Evolutionary conservation across 2,329 filamentous ascomycete genomes (phyloP).

Genomic region (Xylariaceae sp.): DNA sequence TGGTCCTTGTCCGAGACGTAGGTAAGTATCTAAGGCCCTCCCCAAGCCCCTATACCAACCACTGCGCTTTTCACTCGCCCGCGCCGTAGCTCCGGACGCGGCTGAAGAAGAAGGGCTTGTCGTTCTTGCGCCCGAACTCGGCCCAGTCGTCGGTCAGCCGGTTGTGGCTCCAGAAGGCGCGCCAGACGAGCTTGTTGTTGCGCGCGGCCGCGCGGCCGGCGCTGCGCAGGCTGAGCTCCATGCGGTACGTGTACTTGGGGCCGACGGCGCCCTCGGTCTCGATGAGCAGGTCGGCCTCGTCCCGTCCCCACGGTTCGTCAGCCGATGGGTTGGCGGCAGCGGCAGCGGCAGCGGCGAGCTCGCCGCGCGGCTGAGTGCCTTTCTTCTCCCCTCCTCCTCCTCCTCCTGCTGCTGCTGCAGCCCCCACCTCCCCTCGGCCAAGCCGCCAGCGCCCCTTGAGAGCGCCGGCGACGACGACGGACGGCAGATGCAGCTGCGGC

Average conservation of each 20-base stretch:
- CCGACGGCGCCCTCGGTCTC: slow-evolving; percentile 77
- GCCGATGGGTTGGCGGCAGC: slow-evolving; percentile 9
- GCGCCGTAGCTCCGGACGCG: slow-evolving; percentile 55
- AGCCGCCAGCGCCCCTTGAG: slow-evolving; percentile 50
- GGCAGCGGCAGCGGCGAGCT: background rate
- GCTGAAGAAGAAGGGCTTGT: slow-evolving; percentile 61
- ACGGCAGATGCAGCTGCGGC: slow-evolving; percentile 31
- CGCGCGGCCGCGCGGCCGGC: slow-evolving; percentile 53
- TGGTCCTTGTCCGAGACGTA: no score
- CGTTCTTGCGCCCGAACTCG: slow-evolving; percentile 61
- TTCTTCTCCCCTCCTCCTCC: no score
- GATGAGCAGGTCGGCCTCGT: slow-evolving; percentile 64
- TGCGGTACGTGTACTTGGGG: slow-evolving; percentile 72
- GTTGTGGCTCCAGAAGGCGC: slow-evolving; percentile 87
- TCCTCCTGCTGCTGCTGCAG: no score
- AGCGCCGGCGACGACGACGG: slow-evolving; percentile 59
- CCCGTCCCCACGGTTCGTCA: slow-evolving; percentile 24
- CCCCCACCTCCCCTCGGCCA: slow-evolving; percentile 24
- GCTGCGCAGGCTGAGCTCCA: slow-evolving; percentile 66
- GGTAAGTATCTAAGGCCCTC: no score
- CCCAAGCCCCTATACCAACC: no score
- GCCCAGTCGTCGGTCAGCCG: slow-evolving; percentile 83
- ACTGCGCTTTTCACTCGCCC: no score
- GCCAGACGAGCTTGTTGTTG: slow-evolving; percentile 86
- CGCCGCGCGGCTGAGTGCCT: no score